Conservation (phyloP, 2,329 filamentous ascomycete species). For the Stenocarpella maydis region DNA sequence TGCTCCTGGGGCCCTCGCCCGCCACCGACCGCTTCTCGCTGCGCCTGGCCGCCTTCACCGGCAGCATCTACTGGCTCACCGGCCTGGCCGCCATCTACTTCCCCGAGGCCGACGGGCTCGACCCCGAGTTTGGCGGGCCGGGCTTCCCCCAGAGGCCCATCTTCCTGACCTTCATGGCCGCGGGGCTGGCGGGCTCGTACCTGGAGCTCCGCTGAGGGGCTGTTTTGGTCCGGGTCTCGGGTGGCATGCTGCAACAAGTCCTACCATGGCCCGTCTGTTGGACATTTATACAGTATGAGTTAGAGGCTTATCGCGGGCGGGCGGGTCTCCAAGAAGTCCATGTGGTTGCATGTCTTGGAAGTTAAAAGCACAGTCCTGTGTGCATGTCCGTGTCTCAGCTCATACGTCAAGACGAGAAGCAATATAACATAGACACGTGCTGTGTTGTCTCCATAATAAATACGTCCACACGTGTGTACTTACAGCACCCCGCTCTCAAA, state of each 20-base stretch:
- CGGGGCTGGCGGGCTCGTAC: constrained; percentile 38
- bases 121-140: constrained; percentile 54
- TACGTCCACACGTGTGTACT: too few relatives aligned
- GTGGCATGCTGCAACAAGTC: too few relatives aligned
- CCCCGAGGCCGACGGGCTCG: constrained; percentile 50
- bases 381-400: too few relatives aligned
- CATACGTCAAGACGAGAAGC: background rate
- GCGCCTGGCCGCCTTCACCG: constrained; percentile 46
- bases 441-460: background rate
- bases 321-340: background rate
- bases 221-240: too few relatives aligned
- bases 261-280: too few relatives aligned
- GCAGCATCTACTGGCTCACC: constrained; percentile 52
- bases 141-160: constrained; percentile 50
- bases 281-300: background rate
- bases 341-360: too few relatives aligned
- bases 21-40: constrained; percentile 45
- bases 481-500: background rate
- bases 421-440: background rate
- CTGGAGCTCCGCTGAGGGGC: constrained; percentile 18
- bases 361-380: too few relatives aligned
- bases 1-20: constrained; percentile 35
- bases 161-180: constrained; percentile 42
- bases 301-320: background rate
- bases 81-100: constrained; percentile 48